Conservation (phyloP, 1,284 basidiomycete genomes). For the Mycena sp. region DNA sequence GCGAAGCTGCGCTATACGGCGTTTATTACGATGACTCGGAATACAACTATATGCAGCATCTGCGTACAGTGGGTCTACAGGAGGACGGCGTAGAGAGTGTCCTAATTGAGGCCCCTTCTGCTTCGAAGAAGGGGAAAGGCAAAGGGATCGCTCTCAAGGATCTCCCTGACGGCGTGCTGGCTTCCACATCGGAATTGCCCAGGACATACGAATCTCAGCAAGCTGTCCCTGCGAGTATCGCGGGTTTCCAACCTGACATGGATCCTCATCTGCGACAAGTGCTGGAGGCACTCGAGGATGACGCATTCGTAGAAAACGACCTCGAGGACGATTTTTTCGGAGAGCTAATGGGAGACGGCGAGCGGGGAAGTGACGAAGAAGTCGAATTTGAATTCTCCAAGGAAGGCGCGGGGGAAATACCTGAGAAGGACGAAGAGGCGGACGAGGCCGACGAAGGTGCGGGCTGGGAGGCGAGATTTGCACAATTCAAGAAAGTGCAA, state of each 20-base stretch:
- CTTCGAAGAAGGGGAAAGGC: constrained; percentile 46
- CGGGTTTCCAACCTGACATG: constrained; percentile 96
- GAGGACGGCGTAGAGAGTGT: constrained; percentile 83
- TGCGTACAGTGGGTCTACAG: constrained; percentile 78
- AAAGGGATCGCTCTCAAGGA: constrained; percentile 54
- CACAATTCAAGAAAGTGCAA: constrained; percentile 75
- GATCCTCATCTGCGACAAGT: constrained; percentile 95
- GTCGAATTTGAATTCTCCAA: constrained; percentile 78
- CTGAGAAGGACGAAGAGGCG: constrained; percentile 38
- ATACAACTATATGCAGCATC: constrained; percentile 99
- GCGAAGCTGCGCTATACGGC: constrained; percentile 92
- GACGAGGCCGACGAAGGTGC: constrained; percentile 42
- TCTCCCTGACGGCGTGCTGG: constrained; percentile 77
- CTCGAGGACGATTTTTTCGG: constrained; percentile 79
- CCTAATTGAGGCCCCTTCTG: constrained; percentile 70
- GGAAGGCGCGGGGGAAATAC: constrained; percentile 51
- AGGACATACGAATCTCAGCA: constrained; percentile 78
- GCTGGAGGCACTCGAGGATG: constrained; percentile 95
- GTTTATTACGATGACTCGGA: constrained; percentile 97
- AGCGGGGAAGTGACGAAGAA: constrained; percentile 63
- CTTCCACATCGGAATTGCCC: constrained; percentile 80
- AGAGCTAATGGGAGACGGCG: constrained; percentile 80
- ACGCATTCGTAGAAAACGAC: constrained; percentile 88
- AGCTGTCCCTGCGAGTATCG: constrained; percentile 82
- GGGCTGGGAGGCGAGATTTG: constrained; percentile 81